Percentiles rank a stretch among this genome's conserved stretches.
These are phyloP conservation scores for Lepidium sativum DNA, from an alignment of 345 rosid genomes.

Conservation along the genomic window DNA sequence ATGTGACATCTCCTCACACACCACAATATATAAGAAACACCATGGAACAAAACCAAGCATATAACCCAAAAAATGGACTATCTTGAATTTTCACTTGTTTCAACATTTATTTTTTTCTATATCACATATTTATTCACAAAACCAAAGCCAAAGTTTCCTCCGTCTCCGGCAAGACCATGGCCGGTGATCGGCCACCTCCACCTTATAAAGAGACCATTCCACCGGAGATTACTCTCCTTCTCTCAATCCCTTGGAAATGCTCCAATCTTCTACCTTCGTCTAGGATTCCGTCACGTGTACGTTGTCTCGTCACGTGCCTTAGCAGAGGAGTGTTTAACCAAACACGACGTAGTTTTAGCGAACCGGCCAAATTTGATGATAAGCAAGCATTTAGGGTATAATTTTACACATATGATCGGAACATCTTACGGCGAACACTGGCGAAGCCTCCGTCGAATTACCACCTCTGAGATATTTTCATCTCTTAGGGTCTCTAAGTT, in stretches of 20 bases:
- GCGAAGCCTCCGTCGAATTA: conserved; percentile 41
- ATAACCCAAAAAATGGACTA: conserved; percentile 1
- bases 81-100: background rate
- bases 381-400: conserved; percentile 26
- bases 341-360: conserved; percentile 36
- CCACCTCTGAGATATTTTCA: conserved; percentile 36
- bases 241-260: conserved; percentile 29
- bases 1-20: conserved; percentile 1
- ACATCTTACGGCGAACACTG: conserved; percentile 38
- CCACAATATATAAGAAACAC: background rate
- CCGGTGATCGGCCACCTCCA: conserved; percentile 52
- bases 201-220: conserved; percentile 34
- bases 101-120: background rate
- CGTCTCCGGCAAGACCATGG: conserved; percentile 30
- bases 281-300: conserved; percentile 32
- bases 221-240: conserved; percentile 22
- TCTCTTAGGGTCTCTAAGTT: conserved; percentile 19
- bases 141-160: conserved; percentile 29
- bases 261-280: conserved; percentile 34
- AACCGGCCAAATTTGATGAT: conserved; percentile 30
- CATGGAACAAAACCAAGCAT: background rate
- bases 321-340: conserved; percentile 43
- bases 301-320: conserved; percentile 33
- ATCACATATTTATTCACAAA: background rate
- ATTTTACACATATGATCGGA: conserved; percentile 22